Evolutionary conservation across 208 protist genomes (phyloP), one percentile per base, ranked within the genome.

Genomic region (Trichomonas gallinae): DNA sequence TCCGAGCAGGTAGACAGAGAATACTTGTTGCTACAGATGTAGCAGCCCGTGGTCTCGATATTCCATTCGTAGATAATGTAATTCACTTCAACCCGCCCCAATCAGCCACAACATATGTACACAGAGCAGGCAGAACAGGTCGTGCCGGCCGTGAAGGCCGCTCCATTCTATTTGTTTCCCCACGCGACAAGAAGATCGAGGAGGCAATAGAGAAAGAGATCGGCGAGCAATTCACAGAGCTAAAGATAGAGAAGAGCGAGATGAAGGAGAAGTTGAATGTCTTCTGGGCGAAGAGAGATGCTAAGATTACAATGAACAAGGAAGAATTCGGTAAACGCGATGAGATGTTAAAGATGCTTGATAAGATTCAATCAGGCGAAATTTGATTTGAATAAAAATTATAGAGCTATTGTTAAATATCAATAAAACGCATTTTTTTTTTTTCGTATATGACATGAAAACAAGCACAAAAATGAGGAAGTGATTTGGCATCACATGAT

Each of bases 41-140:
- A 0, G 97, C 97, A 26, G 96, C 93, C 31, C 82, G 93, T 63
- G 98, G 98, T 51, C 87, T 98, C 2, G 98, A 98, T 96, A 98
- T 98, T 96, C 98, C 97, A 49, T 89, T 97, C 10, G 98, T 98
- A 0, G 49, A 88, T 81, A 38, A 81, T 46, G 96, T 97, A 9
- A 63, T 97, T 49, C 87, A 96, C 36, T 97, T 89, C 44, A 93
- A 97, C 36, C 96, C 63, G 9, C 96, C 96, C 17, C 13, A 23
- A 40, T 81, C 9, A 36, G 40, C 89, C 45, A 51, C 46, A 63
- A 93, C 58, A 21, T 97, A 96, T 44, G 38, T 97, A 2, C 96
- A 97, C 48, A 40, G 96, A 63, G 89, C 89, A 34, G 96, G 96
- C 26, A 45, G 96, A 45, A 97, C 96, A 36, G 96, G 96, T 6